Conservation (phyloP, 2,329 filamentous ascomycete genomes). For the Diaporthe destruens region DNA sequence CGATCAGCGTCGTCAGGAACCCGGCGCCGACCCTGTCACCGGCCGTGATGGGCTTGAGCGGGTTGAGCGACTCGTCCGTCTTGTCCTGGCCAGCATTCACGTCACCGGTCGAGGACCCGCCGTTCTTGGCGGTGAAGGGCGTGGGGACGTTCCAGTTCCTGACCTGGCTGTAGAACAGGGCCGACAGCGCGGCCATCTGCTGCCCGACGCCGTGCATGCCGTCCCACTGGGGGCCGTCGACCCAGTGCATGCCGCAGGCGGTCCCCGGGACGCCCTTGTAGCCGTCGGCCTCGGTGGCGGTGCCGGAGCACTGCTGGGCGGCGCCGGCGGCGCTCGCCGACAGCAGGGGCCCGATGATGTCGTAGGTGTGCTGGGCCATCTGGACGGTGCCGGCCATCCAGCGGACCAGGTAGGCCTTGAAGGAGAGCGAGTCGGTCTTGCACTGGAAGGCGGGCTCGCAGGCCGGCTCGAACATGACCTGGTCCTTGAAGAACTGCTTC, state of each 20-base stretch:
- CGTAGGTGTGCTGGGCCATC: conserved; percentile 52
- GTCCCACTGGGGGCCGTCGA: conserved; percentile 54
- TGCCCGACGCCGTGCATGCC: conserved; percentile 60
- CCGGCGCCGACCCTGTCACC: conserved; percentile 38
- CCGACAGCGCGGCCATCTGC: conserved; percentile 59
- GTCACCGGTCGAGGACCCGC: conserved; percentile 37
- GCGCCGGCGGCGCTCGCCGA: conserved; percentile 55
- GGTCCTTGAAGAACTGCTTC: conserved; percentile 62
- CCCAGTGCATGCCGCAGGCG: conserved; percentile 62
- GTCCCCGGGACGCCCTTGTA: conserved; percentile 54
- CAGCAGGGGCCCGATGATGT: conserved; percentile 53
- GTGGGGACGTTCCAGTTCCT: conserved; percentile 46
- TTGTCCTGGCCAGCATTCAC: conserved; percentile 34
- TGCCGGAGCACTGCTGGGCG: conserved; percentile 52
- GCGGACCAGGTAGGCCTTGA: conserved; percentile 70
- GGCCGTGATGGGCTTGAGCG: conserved; percentile 36
- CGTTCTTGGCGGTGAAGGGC: conserved; percentile 20
- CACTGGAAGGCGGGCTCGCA: conserved; percentile 64
- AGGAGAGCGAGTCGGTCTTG: conserved; percentile 67
- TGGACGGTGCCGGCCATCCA: conserved; percentile 59
- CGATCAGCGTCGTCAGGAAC: conserved; percentile 38
- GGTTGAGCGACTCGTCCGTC: conserved; percentile 34
- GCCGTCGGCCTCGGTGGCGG: conserved; percentile 43
- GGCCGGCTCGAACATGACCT: conserved; percentile 64
- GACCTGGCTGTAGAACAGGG: conserved; percentile 56